phyloP scores from a whole-genome alignment of 768 basidiomycete species.

The Pisolithus orientalis region DNA sequence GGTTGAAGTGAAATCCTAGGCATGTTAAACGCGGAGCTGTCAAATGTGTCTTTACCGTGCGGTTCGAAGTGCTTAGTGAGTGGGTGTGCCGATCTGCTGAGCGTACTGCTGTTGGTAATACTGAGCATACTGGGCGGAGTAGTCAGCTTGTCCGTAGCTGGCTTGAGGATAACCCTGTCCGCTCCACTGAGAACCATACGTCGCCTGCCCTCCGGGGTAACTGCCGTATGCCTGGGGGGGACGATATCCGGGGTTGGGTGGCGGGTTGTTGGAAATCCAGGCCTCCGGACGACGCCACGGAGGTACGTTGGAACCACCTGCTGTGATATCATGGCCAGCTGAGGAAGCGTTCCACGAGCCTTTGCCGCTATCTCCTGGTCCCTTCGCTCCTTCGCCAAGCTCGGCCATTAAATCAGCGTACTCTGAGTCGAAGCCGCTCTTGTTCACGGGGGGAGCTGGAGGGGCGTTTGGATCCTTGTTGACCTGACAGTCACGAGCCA shows the following conservation, averaged over 20 bases:
- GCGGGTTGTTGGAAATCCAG: conserved; percentile 57
- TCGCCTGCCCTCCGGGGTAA: conserved; percentile 41
- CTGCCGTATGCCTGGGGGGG: conserved; percentile 58
- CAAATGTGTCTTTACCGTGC: conserved; percentile 23
- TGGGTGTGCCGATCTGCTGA: conserved; percentile 52
- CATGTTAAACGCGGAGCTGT: conserved; percentile 12
- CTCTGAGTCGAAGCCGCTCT: conserved; percentile 92
- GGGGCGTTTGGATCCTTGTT: conserved; percentile 82
- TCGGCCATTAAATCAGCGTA: conserved; percentile 98
- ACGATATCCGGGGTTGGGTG: conserved; percentile 54
- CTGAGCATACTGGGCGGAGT: conserved; percentile 70
- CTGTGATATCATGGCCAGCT: conserved; percentile 50
- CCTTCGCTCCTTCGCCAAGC: conserved; percentile 76
- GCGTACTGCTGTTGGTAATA: conserved; percentile 88
- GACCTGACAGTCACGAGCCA: conserved; percentile 96
- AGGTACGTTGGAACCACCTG: conserved; percentile 71
- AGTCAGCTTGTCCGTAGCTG: conserved; percentile 50
- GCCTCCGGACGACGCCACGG: conserved; percentile 90
- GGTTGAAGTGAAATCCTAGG: conserved; percentile 1
- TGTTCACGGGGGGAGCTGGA: conserved; percentile 47
- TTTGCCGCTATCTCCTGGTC: conserved; percentile 48
- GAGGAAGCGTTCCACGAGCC: conserved; percentile 61
- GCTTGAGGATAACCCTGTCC: conserved; percentile 25
- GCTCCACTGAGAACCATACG: conserved; percentile 35
- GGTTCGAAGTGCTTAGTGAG: conserved; percentile 21